phyloP scores from a whole-genome alignment of 257 asterid genomes.

The Avicennia marina region DNA sequence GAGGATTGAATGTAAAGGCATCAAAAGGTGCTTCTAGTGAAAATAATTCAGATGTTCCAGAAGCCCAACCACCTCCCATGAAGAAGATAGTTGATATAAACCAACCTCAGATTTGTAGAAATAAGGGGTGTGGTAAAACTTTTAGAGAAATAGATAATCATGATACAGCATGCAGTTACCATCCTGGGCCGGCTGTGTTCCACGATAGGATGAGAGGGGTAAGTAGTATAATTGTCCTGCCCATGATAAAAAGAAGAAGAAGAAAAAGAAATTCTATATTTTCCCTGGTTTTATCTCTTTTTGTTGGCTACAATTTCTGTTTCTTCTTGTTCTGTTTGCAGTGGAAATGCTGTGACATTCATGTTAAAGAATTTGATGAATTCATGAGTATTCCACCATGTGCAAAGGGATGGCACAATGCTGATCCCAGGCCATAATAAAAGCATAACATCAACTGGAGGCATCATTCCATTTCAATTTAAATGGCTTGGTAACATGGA shows the following conservation, averaged over 20 bases:
- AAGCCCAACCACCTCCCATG: conserved; percentile 37
- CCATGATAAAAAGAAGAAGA: no score
- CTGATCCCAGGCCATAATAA: conserved; percentile 28
- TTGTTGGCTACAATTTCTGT: no score
- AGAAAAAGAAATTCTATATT: no score
- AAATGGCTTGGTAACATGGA: not conserved
- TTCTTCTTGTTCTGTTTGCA: no score
- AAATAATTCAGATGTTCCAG: conserved; percentile 26
- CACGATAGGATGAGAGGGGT: conserved; percentile 96
- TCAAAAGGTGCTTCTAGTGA: conserved; percentile 23
- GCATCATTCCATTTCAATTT: not conserved
- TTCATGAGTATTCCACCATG: conserved; percentile 82
- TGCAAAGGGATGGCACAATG: conserved; percentile 87
- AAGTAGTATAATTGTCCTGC: conserved; percentile 30
- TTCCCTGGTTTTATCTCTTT: no score
- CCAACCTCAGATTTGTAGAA: conserved; percentile 68
- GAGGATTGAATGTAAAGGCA: conserved; percentile 36
- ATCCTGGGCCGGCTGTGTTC: conserved; percentile 91
- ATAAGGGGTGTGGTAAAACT: conserved; percentile 74
- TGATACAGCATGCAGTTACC: conserved; percentile 76
- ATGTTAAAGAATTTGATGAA: conserved; percentile 85
- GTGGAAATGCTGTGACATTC: conserved; percentile 96
- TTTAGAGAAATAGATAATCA: conserved; percentile 85
- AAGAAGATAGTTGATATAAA: conserved; percentile 67
- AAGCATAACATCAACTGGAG: no score